Evolutionary conservation across 2,329 filamentous ascomycete species (phyloP).

Genomic region (Gnomoniopsis smithogilvyi): DNA sequence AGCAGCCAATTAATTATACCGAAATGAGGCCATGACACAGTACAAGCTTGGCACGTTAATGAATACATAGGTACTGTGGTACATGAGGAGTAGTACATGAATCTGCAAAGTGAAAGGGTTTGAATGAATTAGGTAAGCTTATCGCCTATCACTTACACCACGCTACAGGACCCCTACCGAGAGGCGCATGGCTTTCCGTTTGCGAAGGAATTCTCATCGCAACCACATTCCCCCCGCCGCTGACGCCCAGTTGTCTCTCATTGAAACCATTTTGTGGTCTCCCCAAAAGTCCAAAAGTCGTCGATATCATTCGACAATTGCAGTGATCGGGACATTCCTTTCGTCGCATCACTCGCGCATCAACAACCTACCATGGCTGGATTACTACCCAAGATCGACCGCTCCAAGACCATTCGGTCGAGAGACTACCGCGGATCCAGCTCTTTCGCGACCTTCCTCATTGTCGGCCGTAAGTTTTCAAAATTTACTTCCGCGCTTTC

Average conservation of each 20-base stretch:
- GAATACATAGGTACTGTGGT: no score
- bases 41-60: no score
- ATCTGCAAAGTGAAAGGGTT: no score
- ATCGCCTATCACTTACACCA: background rate
- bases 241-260: no score
- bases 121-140: background rate
- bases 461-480: conserved; percentile 79
- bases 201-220: background rate
- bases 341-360: background rate
- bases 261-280: background rate
- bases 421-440: conserved; percentile 56
- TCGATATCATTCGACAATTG: background rate
- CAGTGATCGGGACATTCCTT: background rate
- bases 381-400: conserved; percentile 36
- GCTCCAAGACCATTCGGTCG: conserved; percentile 55
- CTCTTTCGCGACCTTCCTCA: conserved; percentile 95
- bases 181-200: background rate
- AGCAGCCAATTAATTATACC: no score
- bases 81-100: no score
- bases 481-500: conserved; percentile 11
- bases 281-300: background rate
- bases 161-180: background rate
- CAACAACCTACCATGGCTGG: conserved; percentile 11
- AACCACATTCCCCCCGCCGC: background rate
- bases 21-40: no score